Evolutionary conservation across 805 yeast species (phyloP).

Genomic region (Osmozyma mogii): DNA sequence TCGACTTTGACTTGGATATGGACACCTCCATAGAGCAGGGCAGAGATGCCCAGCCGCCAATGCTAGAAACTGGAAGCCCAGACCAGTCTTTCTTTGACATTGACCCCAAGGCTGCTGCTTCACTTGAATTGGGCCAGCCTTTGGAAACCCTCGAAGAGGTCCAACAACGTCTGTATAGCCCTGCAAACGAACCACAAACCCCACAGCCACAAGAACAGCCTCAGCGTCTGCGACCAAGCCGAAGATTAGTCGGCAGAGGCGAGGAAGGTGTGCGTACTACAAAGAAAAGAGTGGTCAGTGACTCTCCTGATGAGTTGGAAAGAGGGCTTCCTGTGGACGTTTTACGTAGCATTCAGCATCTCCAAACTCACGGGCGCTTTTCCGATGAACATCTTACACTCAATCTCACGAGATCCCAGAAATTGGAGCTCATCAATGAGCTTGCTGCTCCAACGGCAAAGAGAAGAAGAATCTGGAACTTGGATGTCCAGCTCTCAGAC

Average conservation of each 20-base stretch:
- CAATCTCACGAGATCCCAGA: constrained; percentile 23
- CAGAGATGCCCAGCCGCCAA: constrained; percentile 27
- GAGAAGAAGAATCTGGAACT: constrained; percentile 22
- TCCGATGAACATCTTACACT: constrained; percentile 17
- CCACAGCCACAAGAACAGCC: constrained; percentile 10
- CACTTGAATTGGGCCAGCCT: constrained; percentile 25
- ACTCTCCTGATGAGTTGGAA: constrained; percentile 36
- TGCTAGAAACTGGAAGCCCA: constrained; percentile 11
- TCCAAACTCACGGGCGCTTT: constrained; percentile 14
- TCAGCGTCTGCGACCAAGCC: constrained; percentile 13
- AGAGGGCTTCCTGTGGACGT: constrained; percentile 32
- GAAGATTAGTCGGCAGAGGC: constrained; percentile 24
- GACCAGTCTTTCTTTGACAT: constrained; percentile 13
- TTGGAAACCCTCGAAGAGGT: constrained; percentile 27
- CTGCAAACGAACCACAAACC: constrained; percentile 17
- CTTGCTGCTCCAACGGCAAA: constrained; percentile 24
- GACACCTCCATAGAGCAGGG: constrained; percentile 49
- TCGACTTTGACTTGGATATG: constrained; percentile 37
- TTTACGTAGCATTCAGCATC: constrained; percentile 22
- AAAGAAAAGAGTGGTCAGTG: constrained; percentile 40
- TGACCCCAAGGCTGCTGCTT: not conserved
- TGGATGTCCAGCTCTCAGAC: constrained; percentile 19
- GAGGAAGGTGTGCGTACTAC: constrained; percentile 41
- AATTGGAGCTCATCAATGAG: constrained; percentile 27
- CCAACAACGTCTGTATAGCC: too few relatives aligned